Evolutionary conservation across 1,284 basidiomycete species (phyloP), one percentile per base, ranked within the genome.

Genomic region (Filobasidium uniguttulatum): DNA sequence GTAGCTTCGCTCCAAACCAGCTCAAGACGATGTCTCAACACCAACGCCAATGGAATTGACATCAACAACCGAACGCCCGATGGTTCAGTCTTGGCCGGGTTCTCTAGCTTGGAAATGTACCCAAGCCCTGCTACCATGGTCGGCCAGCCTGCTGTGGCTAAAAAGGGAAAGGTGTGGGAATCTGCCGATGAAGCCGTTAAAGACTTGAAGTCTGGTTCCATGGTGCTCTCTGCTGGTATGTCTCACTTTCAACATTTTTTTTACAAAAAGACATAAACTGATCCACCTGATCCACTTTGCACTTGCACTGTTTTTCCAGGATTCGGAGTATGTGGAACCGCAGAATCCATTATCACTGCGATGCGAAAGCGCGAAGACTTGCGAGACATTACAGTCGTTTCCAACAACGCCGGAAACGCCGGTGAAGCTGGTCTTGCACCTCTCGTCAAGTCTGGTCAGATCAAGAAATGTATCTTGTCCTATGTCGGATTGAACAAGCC

Each of bases 401-500:
- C 87, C 14, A 93, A 93, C 68, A 93, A 93, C 70, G 84, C 85
- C 38, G 89, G 89, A 37, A 65, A 68, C 15, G 74, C 79, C 26
- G 80, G 79, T 29, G 76, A 82, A 54, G 77, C 73, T 33, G 88
- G 88, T 43, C 75, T 93, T 34, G 87, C 83, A 44, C 81, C 81
- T 59, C 73, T 93, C 40, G 71, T 91, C 40, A 78, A 83, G 57
- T 75, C 77, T 20, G 77, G 82, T 17, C 84, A 91, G 62, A 77
- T 93, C 48, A 74, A 76, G 62, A 90, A 85, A 68, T 78, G 93
- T 70, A 80, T 94, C 62, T 79, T 85, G 15, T 87, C 85, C 29
- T 91, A 89, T 67, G 85, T 88, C 53, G 87, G 87, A 34, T 66
- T 66, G 49, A 72, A 71, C 60, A 71, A 72, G 60, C 62, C 67